A percentile compares a stretch with the other conserved stretches of the same genome.
These are phyloP conservation scores for Fusarium continuum DNA, from an alignment of 2,329 filamentous ascomycete species.

Conservation along the genomic window DNA sequence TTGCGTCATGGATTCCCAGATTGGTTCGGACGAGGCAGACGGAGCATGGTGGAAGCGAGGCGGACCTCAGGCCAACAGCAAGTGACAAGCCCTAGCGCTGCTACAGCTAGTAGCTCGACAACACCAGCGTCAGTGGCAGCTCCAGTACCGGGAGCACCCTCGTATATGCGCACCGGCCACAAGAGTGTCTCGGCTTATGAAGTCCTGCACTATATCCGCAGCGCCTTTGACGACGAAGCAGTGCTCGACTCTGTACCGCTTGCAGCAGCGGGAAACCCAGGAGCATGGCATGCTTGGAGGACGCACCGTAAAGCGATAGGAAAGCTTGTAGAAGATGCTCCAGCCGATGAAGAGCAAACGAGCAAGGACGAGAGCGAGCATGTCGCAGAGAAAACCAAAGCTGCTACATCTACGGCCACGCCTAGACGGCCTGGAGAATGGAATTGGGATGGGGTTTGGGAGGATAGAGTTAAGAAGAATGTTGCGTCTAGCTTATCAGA, in stretches of 20 bases:
- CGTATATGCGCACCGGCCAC: constrained; percentile 54
- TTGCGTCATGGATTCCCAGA: constrained; percentile 88
- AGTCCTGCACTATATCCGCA: constrained; percentile 82
- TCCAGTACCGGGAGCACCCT: constrained; percentile 42
- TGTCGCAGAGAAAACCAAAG: constrained; percentile 18
- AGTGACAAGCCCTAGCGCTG: constrained; percentile 38
- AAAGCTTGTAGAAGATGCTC: constrained; percentile 36
- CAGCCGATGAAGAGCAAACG: not conserved
- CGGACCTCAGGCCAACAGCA: constrained; percentile 56
- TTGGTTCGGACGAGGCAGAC: constrained; percentile 78
- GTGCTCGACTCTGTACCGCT: constrained; percentile 83
- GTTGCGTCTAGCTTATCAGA: constrained; percentile 82
- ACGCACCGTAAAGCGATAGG: constrained; percentile 64
- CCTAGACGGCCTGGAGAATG: constrained; percentile 74
- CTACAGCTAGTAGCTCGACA: constrained; percentile 36
- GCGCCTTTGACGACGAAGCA: constrained; percentile 79
- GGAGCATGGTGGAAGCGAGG: constrained; percentile 51
- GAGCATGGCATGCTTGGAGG: constrained; percentile 94
- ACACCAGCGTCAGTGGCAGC: constrained; percentile 48
- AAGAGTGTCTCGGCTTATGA: constrained; percentile 67
- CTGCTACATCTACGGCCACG: not conserved
- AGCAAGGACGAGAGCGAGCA: not conserved
- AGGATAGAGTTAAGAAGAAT: constrained; percentile 83
- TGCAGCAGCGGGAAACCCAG: constrained; percentile 85
- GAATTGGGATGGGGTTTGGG: constrained; percentile 99